phyloP scores from a whole-genome alignment of 768 basidiomycete genomes.

The Tubosaeta sp. region DNA sequence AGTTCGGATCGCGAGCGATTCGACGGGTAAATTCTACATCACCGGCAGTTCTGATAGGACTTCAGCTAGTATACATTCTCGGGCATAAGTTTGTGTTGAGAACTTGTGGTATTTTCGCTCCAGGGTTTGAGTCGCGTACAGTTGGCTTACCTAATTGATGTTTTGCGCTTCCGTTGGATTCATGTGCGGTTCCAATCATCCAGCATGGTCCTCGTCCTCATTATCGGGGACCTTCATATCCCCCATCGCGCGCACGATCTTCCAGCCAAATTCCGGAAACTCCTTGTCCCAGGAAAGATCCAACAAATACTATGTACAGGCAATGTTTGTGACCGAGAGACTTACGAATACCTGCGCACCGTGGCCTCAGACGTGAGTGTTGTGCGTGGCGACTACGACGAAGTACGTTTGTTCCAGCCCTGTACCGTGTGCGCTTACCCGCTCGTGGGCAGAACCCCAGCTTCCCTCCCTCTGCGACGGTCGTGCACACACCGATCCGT shows the following conservation, averaged over 20 bases:
- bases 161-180: not conserved
- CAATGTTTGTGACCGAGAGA: constrained; percentile 96
- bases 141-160: constrained; percentile 24
- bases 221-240: constrained; percentile 97
- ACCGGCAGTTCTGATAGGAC: constrained; percentile 2
- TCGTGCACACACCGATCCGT: constrained; percentile 79
- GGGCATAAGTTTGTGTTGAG: not conserved
- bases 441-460: constrained; percentile 45
- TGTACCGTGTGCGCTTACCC: not conserved
- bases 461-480: constrained; percentile 77
- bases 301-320: constrained; percentile 97
- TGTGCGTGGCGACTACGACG: constrained; percentile 94
- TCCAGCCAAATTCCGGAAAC: constrained; percentile 94
- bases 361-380: constrained; percentile 92
- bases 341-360: constrained; percentile 91
- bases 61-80: constrained; percentile 2
- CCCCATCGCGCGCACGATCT: constrained; percentile 88
- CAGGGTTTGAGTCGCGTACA: not conserved
- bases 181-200: constrained; percentile 3
- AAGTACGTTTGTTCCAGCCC: constrained; percentile 47
- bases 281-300: constrained; percentile 93
- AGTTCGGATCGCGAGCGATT: constrained; percentile 11
- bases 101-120: not conserved
- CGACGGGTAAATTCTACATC: not conserved
- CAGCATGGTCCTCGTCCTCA: constrained; percentile 77